Evolutionary conservation across 2,329 filamentous ascomycete genomes (phyloP), one percentile per base, ranked within the genome.

Genomic region (Aureobasidium sp.): DNA sequence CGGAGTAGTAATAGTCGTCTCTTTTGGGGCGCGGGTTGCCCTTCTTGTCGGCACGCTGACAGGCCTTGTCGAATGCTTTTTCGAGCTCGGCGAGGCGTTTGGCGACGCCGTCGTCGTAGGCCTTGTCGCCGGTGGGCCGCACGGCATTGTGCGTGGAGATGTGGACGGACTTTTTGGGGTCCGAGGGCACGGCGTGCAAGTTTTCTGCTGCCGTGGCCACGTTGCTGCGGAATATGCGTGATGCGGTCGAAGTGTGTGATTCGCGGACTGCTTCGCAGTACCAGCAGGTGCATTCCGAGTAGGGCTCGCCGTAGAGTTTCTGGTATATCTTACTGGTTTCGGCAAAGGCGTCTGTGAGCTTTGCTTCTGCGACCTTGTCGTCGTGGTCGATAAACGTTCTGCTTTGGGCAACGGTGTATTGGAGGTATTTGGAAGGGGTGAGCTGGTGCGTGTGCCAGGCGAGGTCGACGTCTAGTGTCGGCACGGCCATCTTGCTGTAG

Each of bases 381-480:
- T 94, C 87, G 69, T 95, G 90, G 70, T 92, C 86, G 67, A 93
- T 82, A 69, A 91, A 90, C 53, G 80, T 83, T 1, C 69, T 69
- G 6, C 79, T 80, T 25, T 72, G 71, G 0, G 56, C 61, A 1
- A 80, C 70, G 1, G 83, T 87, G 70, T 82, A 87, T 2, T 70
- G 63, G 67, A 84, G 87, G 74, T 94, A 94, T 3, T 76, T 69
- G 2, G 71, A 68, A 0, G 89, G 87, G 9, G 77, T 82, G 3
- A 93, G 82, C 70, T 93, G 88, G 68, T 93, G 89, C 0, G 89
- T 93, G 70, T 95, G 90, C 88, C 88, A 91, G 0, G 83, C 87
- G 0, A 91, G 76, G 69, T 91, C 88, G 5, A 91, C 80, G 65
- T 91, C 89, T 0, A 91, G 77, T 0, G 88, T 91, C 0, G 88